phyloP scores from a whole-genome alignment of 1,284 basidiomycete genomes.

The Kwoniella shivajii region DNA sequence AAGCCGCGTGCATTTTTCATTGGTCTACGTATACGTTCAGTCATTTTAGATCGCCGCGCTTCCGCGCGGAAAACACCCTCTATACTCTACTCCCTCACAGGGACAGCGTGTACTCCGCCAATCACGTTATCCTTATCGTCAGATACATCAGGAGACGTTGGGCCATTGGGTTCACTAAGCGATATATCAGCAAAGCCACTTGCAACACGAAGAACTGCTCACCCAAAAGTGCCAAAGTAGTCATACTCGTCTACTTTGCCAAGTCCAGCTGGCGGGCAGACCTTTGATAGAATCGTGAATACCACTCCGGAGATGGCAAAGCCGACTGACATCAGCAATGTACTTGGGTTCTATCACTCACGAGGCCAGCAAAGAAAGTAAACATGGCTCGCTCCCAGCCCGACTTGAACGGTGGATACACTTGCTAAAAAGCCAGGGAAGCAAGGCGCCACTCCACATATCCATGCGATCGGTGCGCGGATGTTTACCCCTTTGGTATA shows the following conservation, averaged over 20 bases:
- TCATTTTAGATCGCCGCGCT: no score
- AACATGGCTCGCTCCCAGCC: slow-evolving; percentile 34
- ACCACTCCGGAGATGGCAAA: slow-evolving; percentile 42
- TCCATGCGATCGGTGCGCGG: slow-evolving; percentile 50
- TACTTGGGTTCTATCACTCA: slow-evolving; percentile 1
- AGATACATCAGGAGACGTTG: background rate
- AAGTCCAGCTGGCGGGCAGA: slow-evolving; percentile 31
- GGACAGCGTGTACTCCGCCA: background rate
- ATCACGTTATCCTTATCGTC: background rate
- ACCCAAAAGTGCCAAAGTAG: slow-evolving; percentile 40
- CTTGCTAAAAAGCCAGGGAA: slow-evolving; percentile 50
- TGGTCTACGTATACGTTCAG: background rate
- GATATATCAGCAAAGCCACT: background rate
- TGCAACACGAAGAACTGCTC: background rate
- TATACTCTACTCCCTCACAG: background rate
- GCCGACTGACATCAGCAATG: slow-evolving; percentile 27
- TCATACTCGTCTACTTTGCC: slow-evolving; percentile 45
- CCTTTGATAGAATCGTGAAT: slow-evolving; percentile 40
- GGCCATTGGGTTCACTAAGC: background rate
- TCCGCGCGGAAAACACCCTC: background rate
- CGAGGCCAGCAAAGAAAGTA: slow-evolving; percentile 50
- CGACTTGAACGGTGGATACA: slow-evolving; percentile 36
- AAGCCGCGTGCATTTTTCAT: background rate
- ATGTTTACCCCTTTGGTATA: slow-evolving; percentile 52
- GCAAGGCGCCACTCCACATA: slow-evolving; percentile 47